Conservation (phyloP, 2,329 filamentous ascomycete species). For the Arthrobotrys sphaeroides region DNA sequence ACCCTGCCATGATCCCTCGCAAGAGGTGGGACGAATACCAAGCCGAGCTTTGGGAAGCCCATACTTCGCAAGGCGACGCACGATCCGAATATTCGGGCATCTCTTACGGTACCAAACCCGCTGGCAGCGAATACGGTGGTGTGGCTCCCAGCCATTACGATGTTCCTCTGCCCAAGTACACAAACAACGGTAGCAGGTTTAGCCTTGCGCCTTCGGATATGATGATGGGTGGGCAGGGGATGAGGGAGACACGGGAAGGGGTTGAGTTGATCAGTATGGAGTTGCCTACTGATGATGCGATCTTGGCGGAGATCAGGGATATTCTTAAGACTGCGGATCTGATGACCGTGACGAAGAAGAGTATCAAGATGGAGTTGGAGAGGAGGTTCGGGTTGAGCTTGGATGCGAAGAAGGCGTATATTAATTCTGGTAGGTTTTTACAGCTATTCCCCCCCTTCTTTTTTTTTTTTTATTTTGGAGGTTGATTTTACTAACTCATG, state of each 20-base stretch:
- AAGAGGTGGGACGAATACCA: slow-evolving; percentile 99
- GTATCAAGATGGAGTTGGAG: slow-evolving; percentile 92
- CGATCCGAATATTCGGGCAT: slow-evolving; percentile 90
- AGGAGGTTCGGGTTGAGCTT: slow-evolving; percentile 85
- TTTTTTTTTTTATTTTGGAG: not conserved
- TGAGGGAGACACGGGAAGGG: slow-evolving; percentile 69
- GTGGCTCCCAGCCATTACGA: slow-evolving; percentile 67
- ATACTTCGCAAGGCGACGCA: slow-evolving; percentile 77
- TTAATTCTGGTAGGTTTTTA: slow-evolving; percentile 80
- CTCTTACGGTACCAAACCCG: slow-evolving; percentile 87
- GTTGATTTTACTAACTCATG: slow-evolving; percentile 59
- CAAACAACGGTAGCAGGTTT: slow-evolving; percentile 71
- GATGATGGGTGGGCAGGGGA: slow-evolving; percentile 69
- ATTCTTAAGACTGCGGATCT: slow-evolving; percentile 90
- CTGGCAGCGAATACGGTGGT: slow-evolving; percentile 63
- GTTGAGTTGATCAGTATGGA: slow-evolving; percentile 80
- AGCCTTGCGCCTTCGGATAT: slow-evolving; percentile 81
- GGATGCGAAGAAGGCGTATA: slow-evolving; percentile 89
- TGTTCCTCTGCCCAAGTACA: slow-evolving; percentile 66
- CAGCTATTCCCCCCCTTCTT: too few relatives aligned
- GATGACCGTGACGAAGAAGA: slow-evolving; percentile 99
- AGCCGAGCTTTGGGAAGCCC: slow-evolving; percentile 94
- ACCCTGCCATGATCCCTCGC: slow-evolving; percentile 87
- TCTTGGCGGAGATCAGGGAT: slow-evolving; percentile 92
- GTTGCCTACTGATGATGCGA: slow-evolving; percentile 85